Evolutionary conservation across 345 rosid genomes (phyloP).

Genomic region (Mallotus nudiflorus): DNA sequence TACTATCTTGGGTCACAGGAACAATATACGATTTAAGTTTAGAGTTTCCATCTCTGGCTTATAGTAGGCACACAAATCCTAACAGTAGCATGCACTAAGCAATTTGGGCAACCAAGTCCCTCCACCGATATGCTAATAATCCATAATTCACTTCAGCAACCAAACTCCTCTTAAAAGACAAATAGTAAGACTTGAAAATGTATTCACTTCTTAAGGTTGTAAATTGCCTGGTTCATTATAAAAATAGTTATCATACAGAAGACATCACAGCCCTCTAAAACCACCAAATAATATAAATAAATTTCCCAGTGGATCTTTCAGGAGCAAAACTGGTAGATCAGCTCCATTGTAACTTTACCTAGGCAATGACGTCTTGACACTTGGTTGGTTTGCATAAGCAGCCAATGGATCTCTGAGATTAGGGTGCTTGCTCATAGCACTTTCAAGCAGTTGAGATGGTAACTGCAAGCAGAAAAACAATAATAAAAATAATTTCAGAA

Average conservation of each 20-base stretch:
- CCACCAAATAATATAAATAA: neutral
- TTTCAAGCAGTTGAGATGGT: slow-evolving; percentile 83
- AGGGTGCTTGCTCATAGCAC: slow-evolving; percentile 69
- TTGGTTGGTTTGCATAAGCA: slow-evolving; percentile 69
- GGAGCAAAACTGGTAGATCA: neutral
- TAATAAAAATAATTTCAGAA: slow-evolving; percentile 15
- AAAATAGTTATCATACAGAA: neutral
- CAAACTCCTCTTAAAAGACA: neutral
- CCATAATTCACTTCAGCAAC: neutral
- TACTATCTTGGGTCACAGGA: no score
- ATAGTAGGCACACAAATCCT: no score
- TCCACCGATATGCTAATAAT: neutral
- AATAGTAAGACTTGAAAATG: neutral
- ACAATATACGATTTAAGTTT: no score
- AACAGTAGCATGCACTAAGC: no score
- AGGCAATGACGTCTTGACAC: slow-evolving; percentile 58
- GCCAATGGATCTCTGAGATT: slow-evolving; percentile 71
- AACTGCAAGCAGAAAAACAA: slow-evolving; percentile 51
- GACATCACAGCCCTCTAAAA: neutral
- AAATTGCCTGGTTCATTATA: neutral
- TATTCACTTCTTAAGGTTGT: neutral
- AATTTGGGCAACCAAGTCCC: neutral
- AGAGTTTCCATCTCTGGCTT: no score
- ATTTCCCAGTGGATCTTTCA: neutral
- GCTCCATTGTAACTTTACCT: slow-evolving; percentile 44